Evolutionary conservation across 768 basidiomycete genomes (phyloP).

Genomic region (Chalciporus sphaerocephalus): DNA sequence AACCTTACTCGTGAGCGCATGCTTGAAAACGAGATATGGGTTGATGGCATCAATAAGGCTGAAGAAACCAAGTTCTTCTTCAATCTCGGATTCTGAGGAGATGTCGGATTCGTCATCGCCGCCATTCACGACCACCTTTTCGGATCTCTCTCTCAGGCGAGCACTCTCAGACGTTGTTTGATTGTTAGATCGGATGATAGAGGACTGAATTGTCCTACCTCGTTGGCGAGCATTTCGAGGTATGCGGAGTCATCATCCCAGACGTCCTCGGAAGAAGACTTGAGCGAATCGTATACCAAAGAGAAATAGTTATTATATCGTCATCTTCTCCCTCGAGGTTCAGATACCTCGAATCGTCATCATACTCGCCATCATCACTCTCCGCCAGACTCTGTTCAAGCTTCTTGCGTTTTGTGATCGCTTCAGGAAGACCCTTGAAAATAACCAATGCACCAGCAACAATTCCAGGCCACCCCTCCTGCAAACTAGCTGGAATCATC

Average conservation of each 20-base stretch:
- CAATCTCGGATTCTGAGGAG: conserved; percentile 56
- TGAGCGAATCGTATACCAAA: not conserved
- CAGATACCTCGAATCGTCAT: conserved; percentile 48
- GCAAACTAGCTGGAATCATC: conserved; percentile 53
- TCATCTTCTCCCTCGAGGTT: conserved; percentile 65
- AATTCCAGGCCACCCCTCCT: conserved; percentile 72
- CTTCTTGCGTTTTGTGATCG: conserved; percentile 60
- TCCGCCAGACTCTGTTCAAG: conserved; percentile 50
- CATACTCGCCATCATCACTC: conserved; percentile 43
- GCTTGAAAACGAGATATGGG: conserved; percentile 74
- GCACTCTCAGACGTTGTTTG: conserved; percentile 48
- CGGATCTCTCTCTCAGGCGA: conserved; percentile 62
- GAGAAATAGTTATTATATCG: conserved; percentile 32
- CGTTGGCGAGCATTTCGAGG: conserved; percentile 78
- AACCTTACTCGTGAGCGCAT: conserved; percentile 65
- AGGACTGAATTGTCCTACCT: conserved; percentile 49
- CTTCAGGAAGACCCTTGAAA: conserved; percentile 75
- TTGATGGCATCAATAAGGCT: conserved; percentile 79
- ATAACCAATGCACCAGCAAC: conserved; percentile 65
- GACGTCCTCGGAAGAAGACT: conserved; percentile 60
- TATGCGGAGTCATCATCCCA: conserved; percentile 90
- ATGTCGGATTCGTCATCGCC: conserved; percentile 37
- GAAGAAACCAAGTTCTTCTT: conserved; percentile 82
- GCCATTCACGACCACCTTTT: conserved; percentile 31
- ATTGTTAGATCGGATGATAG: not conserved